Evolutionary conservation across 2,329 filamentous ascomycete species (phyloP).

Genomic region (Talaromyces sp.): DNA sequence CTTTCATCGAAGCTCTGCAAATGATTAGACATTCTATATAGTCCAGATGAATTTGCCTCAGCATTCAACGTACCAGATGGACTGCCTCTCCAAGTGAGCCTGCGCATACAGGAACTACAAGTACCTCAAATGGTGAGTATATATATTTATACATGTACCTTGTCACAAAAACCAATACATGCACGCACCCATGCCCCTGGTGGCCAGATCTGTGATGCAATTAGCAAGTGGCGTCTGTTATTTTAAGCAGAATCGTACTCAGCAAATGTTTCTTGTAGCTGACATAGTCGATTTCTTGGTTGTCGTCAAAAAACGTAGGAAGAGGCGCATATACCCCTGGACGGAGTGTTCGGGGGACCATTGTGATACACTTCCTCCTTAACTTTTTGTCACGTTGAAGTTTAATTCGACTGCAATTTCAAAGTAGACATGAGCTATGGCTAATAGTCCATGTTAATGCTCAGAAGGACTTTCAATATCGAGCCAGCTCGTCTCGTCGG

Average conservation of each 20-base stretch:
- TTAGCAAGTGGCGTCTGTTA: background rate
- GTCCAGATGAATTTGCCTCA: background rate
- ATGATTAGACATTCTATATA: background rate
- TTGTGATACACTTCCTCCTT: background rate
- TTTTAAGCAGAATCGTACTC: conserved; percentile 12
- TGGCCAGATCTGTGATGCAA: background rate
- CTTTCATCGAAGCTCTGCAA: conserved; percentile 19
- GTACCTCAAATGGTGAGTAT: background rate
- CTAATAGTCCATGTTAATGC: background rate
- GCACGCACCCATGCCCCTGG: conserved; percentile 10
- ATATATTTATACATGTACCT: background rate
- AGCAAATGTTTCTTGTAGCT: conserved; percentile 21
- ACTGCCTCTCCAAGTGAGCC: conserved; percentile 24
- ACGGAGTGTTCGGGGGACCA: conserved; percentile 8
- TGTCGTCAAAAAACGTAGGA: conserved; percentile 19
- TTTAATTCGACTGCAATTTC: background rate
- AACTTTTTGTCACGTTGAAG: background rate
- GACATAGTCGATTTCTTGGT: conserved; percentile 22
- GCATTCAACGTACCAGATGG: conserved; percentile 19
- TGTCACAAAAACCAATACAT: background rate
- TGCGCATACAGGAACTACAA: conserved; percentile 21
- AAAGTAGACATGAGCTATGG: too few relatives aligned
- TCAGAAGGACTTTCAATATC: background rate
- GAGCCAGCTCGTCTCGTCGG: background rate
- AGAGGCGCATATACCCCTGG: conserved; percentile 19